Conservation (phyloP, 305 asterid species). For the Solanum aculeatissimum region DNA sequence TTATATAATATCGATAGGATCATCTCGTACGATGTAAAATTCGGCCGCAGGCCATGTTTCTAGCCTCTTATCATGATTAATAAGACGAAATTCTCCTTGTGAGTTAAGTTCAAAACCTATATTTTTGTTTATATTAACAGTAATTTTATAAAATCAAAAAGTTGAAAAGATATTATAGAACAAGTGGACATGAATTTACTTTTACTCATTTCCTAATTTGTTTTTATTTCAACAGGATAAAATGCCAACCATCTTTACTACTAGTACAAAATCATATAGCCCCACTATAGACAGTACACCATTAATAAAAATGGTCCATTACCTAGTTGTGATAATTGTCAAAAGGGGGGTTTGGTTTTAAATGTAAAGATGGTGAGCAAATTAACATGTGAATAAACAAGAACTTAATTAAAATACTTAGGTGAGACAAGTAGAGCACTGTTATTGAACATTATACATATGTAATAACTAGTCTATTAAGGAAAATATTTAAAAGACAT, state of each 20-base stretch:
- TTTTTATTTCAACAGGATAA: slow-evolving; percentile 3
- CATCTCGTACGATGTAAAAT: no score
- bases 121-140: no score
- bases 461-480: neutral
- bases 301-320: neutral
- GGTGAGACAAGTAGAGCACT: neutral
- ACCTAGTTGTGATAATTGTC: neutral
- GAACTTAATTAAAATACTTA: neutral
- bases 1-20: no score
- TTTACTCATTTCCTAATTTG: neutral
- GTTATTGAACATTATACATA: slow-evolving; percentile 13
- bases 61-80: no score
- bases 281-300: neutral
- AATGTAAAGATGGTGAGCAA: slow-evolving; percentile 48
- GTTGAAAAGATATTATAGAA: neutral
- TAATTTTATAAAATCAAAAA: neutral
- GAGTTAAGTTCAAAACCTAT: no score
- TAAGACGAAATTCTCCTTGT: no score
- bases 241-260: slow-evolving; percentile 25
- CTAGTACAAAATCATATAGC: neutral
- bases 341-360: neutral
- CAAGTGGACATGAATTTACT: neutral
- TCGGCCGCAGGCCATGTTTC: no score
- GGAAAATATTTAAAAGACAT: neutral
- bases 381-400: slow-evolving; percentile 21